A percentile compares a stretch with the other conserved stretches of the same genome.
Evolutionary conservation across 305 asterid genomes (phyloP).

Genomic region (Fraxinus nigra): DNA sequence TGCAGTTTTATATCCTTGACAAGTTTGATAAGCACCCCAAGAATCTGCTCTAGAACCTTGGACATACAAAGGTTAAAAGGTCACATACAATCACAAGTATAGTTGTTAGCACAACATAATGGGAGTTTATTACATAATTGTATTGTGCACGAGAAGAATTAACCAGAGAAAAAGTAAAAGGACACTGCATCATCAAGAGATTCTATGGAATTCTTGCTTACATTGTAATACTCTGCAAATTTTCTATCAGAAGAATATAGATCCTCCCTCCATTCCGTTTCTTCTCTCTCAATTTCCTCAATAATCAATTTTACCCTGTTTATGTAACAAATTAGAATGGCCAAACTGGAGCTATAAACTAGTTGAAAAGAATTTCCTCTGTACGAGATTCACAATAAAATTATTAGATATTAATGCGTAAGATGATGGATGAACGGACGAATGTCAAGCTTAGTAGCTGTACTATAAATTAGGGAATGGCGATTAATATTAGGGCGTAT

Average conservation of each 20-base stretch:
- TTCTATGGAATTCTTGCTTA: conserved; percentile 31
- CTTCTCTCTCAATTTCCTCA: conserved; percentile 97
- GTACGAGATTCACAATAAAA: conserved; percentile 4
- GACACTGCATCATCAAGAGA: conserved; percentile 16
- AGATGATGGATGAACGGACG: neutral
- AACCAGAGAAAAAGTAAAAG: conserved; percentile 18
- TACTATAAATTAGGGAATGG: neutral
- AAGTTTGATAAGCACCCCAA: conserved; percentile 92
- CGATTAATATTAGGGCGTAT: neutral
- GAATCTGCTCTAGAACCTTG: conserved; percentile 95
- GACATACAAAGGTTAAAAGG: conserved; percentile 26
- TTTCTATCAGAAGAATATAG: conserved; percentile 84
- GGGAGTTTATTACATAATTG: neutral
- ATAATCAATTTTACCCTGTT: conserved; percentile 82
- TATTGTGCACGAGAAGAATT: conserved; percentile 4
- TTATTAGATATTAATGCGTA: neutral
- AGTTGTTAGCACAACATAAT: conserved; percentile 9
- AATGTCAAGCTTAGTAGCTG: neutral
- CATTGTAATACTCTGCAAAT: conserved; percentile 85
- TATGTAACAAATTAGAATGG: conserved; percentile 23
- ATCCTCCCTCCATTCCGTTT: conserved; percentile 84
- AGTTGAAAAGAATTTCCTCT: neutral
- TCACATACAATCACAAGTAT: conserved; percentile 9
- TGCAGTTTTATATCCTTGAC: conserved; percentile 89
- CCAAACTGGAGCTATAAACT: conserved; percentile 16